Evolutionary conservation across 1,284 basidiomycete species (phyloP), one percentile per base, ranked within the genome.

Genomic region (Singerocomus inundabilis): DNA sequence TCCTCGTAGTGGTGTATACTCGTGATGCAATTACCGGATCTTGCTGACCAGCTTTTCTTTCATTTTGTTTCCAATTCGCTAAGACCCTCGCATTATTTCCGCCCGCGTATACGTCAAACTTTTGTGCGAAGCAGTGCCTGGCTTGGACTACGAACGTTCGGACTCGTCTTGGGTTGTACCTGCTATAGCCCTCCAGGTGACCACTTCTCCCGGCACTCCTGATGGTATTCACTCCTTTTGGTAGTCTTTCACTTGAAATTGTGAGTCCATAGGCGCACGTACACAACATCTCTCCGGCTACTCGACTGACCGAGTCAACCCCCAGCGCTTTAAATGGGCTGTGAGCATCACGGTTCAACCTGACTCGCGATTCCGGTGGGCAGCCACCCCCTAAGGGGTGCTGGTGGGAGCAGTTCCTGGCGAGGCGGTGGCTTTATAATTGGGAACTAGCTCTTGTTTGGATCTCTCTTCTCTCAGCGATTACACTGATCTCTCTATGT

Each of bases 71-170:
- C 18, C 39, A 5, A 15, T 24, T 18, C 5, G 41, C n/a, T 21
- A 32, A 21, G 35, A 28, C 26, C 26, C 39, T 28, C 28, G 48
- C 37, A 41, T 29, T 21, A 43, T 52, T 46, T 38, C 32, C 44
- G 21, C 21, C 21, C 21, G 21, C 21, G 21, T 21, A 21, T 21
- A 4, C 21, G 21, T 21, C 4, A 21, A 21, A 21, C 21, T 21
- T 2, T 21, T 2, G 21, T 4, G 21, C 21, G 4, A 4, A 21
- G 21, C 21, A 21, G 21, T 21, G 21, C 21, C 21, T 21, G 21
- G 21, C 21, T 21, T 21, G 21, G 21, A 21, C 21, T 4, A 49
- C 34, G 21, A 54, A 50, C 28, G 28, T 26, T 39, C 12, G 37
- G 15, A 12, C 2, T 39, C 21, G 21, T 21, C 21, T 21, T 21